These are phyloP conservation scores for Balamuthia mandrillaris DNA, from an alignment of 208 protist genomes.

Conservation along the genomic window DNA sequence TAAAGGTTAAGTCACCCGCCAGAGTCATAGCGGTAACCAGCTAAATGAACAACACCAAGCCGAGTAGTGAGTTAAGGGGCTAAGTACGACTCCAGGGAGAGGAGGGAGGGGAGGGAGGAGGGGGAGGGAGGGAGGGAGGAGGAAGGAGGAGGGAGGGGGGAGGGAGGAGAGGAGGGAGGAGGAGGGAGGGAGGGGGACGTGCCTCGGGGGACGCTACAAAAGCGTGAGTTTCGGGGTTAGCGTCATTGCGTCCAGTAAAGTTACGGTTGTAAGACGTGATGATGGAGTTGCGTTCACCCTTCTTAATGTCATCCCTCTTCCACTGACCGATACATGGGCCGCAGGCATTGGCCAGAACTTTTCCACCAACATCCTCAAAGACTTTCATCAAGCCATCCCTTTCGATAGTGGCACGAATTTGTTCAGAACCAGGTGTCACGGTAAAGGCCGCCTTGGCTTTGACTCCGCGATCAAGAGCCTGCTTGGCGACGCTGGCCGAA, in stretches of 20 bases:
- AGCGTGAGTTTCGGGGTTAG: constrained; percentile 77
- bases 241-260: constrained; percentile 80
- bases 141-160: no score
- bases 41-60: not conserved
- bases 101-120: no score
- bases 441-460: constrained; percentile 70
- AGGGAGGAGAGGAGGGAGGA: not conserved
- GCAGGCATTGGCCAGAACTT: constrained; percentile 81
- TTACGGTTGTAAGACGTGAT: constrained; percentile 87
- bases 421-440: constrained; percentile 82
- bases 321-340: constrained; percentile 85
- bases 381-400: constrained; percentile 65
- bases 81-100: no score
- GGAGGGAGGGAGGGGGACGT: not conserved
- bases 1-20: constrained; percentile 74
- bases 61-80: no score
- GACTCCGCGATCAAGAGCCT: constrained; percentile 73
- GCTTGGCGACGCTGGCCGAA: constrained; percentile 64
- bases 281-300: constrained; percentile 78
- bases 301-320: constrained; percentile 72
- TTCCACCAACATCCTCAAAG: constrained; percentile 72
- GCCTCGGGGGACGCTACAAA: constrained; percentile 82
- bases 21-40: constrained; percentile 76
- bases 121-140: no score
- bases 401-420: constrained; percentile 79